Base-by-base conservation (phyloP, 805 yeast species). In the Lachancea kluyveri region DNA sequence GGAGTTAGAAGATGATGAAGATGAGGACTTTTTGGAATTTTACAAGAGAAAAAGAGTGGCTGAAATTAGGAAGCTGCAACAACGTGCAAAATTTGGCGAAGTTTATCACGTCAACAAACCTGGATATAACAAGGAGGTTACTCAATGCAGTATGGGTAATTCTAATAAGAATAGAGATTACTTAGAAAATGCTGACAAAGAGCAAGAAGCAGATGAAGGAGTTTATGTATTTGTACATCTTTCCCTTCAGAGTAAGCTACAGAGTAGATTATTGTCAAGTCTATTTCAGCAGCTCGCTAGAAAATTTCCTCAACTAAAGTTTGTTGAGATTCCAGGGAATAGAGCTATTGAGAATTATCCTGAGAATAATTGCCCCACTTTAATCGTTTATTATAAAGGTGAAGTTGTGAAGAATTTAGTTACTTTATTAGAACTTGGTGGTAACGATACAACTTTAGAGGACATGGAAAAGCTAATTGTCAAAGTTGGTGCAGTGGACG, bases 291-390 rank as follows among this genome's bases (percentile, higher is more conserved):
- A 67, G 10, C 53, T 76, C 10, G 92, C 97, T 0, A 51, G 60
- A 2, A 79, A 74, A 48, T 90, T 74, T 54, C 72, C 74, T 14
- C 95, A 92, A 50, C 60, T 90, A 45, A 92, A 92, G 58, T 83
- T 92, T 52, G 90, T 86, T 25, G 96, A 92, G 46, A 92, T 92
- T 29, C 79, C 83, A n/a, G 95, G 84, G 15, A 69, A 74, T 37
- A 76, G 96, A 57, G 95, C 96, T 31, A 81, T 88, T 42, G 97
- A 90, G 50, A 78, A 79, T 51, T 92, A 88, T 56, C 96, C 98
- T 2, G 90, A 84, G 16, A 55, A 70, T 19, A 88, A 85, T 63
- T 82, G 95, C 47, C 99, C 99, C 2, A 92, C 98, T 0, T 62
- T 92, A 6, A 67, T 92, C 30, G 72, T 92, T 1, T 92, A 92